Evolutionary conservation across 2,329 filamentous ascomycete genomes (phyloP).

Genomic region (Gaeumannomyces tritici): DNA sequence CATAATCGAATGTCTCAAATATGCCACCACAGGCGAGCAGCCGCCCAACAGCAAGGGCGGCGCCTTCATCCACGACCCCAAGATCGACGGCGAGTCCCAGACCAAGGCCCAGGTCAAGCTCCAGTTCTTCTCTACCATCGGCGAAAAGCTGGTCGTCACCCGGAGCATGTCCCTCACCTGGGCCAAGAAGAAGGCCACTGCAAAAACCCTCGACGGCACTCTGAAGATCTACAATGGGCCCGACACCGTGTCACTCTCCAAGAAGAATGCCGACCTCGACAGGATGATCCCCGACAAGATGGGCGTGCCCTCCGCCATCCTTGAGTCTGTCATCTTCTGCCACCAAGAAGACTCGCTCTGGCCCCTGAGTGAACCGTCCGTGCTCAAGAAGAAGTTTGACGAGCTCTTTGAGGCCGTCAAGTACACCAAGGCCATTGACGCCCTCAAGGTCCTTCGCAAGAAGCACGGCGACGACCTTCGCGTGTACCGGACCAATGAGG

Average conservation of each 20-base stretch:
- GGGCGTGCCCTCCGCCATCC: conserved; percentile 79
- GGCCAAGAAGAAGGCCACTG: conserved; percentile 65
- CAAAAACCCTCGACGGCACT: conserved; percentile 79
- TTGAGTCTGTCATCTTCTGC: conserved; percentile 96
- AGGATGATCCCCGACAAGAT: conserved; percentile 75
- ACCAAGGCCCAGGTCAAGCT: conserved; percentile 88
- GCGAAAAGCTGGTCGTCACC: conserved; percentile 71
- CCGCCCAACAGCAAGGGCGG: conserved; percentile 86
- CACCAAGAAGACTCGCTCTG: conserved; percentile 97
- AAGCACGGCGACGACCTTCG: conserved; percentile 68
- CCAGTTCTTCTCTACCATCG: conserved; percentile 70
- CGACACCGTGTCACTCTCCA: conserved; percentile 70
- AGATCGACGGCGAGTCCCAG: conserved; percentile 71
- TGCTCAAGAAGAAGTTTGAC: conserved; percentile 89
- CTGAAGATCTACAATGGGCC: conserved; percentile 69
- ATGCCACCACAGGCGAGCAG: conserved; percentile 88
- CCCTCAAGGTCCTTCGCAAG: conserved; percentile 80
- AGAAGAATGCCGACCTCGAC: conserved; percentile 72
- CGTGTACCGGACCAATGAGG: conserved; percentile 64
- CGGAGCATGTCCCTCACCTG: conserved; percentile 78
- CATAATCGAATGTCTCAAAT: conserved; percentile 97
- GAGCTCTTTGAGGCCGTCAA: conserved; percentile 96
- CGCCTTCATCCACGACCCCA: conserved; percentile 96
- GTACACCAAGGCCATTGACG: conserved; percentile 95
- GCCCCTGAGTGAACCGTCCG: conserved; percentile 83